phyloP scores from a whole-genome alignment of 129 eudicot genomes.

The Oenanthe sinensis region DNA sequence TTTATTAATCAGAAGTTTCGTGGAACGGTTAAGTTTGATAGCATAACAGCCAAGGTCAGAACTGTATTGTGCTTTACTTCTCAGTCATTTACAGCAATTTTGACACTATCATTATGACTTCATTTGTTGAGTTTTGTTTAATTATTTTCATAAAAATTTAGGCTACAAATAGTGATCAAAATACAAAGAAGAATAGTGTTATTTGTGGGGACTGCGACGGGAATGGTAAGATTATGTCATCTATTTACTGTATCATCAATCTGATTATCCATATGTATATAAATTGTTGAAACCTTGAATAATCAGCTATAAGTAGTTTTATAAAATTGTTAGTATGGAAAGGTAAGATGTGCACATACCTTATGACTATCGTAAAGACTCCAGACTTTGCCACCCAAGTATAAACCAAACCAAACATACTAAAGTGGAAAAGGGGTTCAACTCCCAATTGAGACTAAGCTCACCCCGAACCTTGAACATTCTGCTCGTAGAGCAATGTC shows the following conservation, averaged over 20 bases:
- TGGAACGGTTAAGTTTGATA: constrained; percentile 25
- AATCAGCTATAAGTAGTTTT: not conserved
- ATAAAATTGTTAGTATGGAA: not conserved
- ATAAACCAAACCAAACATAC: not conserved
- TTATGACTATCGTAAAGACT: not conserved
- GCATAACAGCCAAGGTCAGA: constrained; percentile 32
- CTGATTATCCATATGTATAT: not conserved
- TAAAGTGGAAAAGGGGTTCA: not conserved
- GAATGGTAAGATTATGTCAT: constrained; percentile 31
- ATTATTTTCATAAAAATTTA: not conserved
- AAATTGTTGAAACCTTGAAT: not conserved
- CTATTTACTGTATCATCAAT: not conserved
- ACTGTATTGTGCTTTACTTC: not conserved
- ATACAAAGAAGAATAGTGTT: constrained; percentile 42
- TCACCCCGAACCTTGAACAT: not conserved
- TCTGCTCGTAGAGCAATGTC: not conserved
- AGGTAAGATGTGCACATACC: not conserved
- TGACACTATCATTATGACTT: not conserved
- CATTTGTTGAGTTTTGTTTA: not conserved
- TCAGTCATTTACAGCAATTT: not conserved
- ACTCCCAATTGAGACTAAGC: not conserved
- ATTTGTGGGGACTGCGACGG: constrained; percentile 53
- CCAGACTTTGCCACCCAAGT: not conserved
- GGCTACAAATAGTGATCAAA: constrained; percentile 18
- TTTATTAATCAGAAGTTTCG: constrained; percentile 23